These are phyloP conservation scores for Hypoxylon intermedium DNA, from an alignment of 495 filamentous ascomycete genomes.

Conservation along the genomic window DNA sequence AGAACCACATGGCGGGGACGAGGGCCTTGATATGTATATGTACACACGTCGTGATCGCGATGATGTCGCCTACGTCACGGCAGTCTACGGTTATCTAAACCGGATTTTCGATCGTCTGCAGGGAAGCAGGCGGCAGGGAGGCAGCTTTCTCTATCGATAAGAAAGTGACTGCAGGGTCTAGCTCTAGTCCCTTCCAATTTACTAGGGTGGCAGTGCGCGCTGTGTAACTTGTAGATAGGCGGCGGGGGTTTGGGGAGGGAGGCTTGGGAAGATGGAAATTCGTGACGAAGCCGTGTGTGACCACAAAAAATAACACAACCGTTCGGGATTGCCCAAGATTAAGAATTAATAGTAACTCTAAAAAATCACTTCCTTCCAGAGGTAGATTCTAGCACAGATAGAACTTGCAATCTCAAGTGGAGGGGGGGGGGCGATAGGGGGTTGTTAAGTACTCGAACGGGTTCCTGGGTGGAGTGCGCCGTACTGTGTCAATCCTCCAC, in stretches of 20 bases:
- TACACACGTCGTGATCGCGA: slow-evolving; percentile 8
- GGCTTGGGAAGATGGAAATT: not conserved
- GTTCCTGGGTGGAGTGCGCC: not conserved
- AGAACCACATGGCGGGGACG: slow-evolving; percentile 38
- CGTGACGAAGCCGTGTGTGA: not conserved
- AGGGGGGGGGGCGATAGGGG: slow-evolving; percentile 2
- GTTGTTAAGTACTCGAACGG: slow-evolving; percentile 28
- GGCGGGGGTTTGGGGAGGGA: not conserved
- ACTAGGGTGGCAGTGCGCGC: slow-evolving; percentile 4
- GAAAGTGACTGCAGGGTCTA: slow-evolving; percentile 11
- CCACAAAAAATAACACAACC: too few species aligned
- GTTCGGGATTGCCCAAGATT: slow-evolving; percentile 9
- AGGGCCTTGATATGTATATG: slow-evolving; percentile 17
- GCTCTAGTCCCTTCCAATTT: slow-evolving; percentile 15
- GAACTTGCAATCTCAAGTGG: slow-evolving; percentile 5
- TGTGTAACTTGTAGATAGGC: not conserved
- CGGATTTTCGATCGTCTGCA: slow-evolving; percentile 35
- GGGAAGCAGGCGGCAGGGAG: not conserved
- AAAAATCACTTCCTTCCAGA: slow-evolving; percentile 2
- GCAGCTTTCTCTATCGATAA: slow-evolving; percentile 29
- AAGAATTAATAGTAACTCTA: not conserved
- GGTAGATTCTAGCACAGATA: slow-evolving; percentile 7
- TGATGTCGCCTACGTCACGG: slow-evolving; percentile 33
- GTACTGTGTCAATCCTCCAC: slow-evolving; percentile 23
- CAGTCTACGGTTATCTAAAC: slow-evolving; percentile 35